Evolutionary conservation across 2,329 filamentous ascomycete genomes (phyloP), one percentile per base, ranked within the genome.

Genomic region (Pseudocercospora ulei): DNA sequence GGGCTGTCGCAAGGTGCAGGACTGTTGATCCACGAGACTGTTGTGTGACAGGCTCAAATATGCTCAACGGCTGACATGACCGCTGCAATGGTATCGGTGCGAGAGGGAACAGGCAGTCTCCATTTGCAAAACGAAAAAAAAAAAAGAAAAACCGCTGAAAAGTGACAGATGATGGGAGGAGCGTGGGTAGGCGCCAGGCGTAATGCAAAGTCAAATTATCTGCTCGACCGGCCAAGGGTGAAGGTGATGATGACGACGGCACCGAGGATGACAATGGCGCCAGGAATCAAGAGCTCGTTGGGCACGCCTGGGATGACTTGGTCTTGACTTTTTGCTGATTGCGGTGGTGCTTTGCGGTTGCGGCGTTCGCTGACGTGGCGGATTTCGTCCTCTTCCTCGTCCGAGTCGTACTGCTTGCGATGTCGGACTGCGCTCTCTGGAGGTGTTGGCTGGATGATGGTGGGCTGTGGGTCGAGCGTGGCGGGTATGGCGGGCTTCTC

Each of bases 241-340:
- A 98, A 98, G 7, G 96, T 88, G 49, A 83, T 84, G 25, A 92
- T 72, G 62, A 98, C 94, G 23, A 94, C 87, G 27, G 92, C 84
- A 6, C 88, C 90, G 56, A 98, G 66, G n/a, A 87, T 87, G 41
- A 90, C 86, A 59, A 98, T 88, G 12, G 90, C 90, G 50, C 90
- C 90, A 0, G 90, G 90, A 26, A 96, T 73, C 11, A 98, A 70
- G 38, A 96, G 69, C 56, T 98, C 90, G 57, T 98, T 98, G 5
- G 90, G 86, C 20, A 98, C 82, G 38, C 90, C 90, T 2, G 79
- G 73, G 57, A 98, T 88, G 42, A 94, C 68, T 63, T 93, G 84
- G 43, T 88, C 78, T 41, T 77, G 72, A 39, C 74, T 65, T 26
- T 65, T 62, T 16, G 69, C 63, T 35, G 70, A 66, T 49, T 69